Evolutionary conservation across 768 basidiomycete genomes (phyloP), one percentile per base, ranked within the genome.

Genomic region (Agaricus bisporus): DNA sequence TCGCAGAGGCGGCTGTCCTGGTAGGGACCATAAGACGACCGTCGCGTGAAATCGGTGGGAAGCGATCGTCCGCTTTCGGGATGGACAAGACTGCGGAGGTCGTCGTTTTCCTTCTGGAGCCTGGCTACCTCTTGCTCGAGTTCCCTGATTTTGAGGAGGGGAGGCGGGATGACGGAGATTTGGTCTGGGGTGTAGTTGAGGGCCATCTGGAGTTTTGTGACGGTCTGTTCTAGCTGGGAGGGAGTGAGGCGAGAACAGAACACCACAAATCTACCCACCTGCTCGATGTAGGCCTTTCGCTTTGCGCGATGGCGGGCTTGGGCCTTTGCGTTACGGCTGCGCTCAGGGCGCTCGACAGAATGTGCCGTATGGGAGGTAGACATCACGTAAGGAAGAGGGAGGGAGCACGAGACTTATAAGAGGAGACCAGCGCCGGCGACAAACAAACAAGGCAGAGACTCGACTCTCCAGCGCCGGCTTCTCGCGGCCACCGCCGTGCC

Each of bases 251-350:
- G 35, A 41, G 46, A 42, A 32, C 29, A 47, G 48, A 41, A 20
- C 28, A 43, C n/a, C 18, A 39, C 25, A 41, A 22, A 22, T 41
- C 18, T 14, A 41, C 73, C 20, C 49, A 89, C 90, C 79, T 91
- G 88, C 60, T 92, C 89, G 64, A 93, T 91, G 74, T 93, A 93
- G 10, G 91, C 91, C 73, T 93, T 93, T 70, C 91, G 80, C 69
- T 93, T 93, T 66, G 90, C 91, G 56, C 91, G 83, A 75, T 93
- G 91, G 61, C 91, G 76, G 35, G 91, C 91, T 73, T 93, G 91
- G 9, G 91, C 91, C 70, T 85, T 86, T 50, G 86, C 87, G 73
- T 90, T 90, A 75, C 88, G 85, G 78, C 85, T 87, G 61, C 86
- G 83, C 71, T 88, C 86, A 75, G 86, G 86, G 66, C 81, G 81